These are phyloP conservation scores for Lachnellula suecica DNA, from an alignment of 2,329 filamentous ascomycete genomes.

Conservation along the genomic window DNA sequence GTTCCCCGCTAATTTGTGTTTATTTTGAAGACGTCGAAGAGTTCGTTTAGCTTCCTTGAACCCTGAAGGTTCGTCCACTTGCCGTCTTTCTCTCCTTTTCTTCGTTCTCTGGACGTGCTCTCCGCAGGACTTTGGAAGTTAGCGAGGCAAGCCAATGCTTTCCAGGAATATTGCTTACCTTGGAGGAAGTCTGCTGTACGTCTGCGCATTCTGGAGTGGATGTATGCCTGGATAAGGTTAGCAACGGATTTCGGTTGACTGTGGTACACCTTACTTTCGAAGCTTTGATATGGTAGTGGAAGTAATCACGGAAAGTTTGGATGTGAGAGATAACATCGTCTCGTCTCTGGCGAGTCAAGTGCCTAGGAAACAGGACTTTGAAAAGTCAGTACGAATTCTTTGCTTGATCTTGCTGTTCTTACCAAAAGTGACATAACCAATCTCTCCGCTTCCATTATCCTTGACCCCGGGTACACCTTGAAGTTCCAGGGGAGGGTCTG, in stretches of 20 bases:
- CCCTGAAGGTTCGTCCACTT: slow-evolving; percentile 85
- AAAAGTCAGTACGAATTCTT: slow-evolving; percentile 13
- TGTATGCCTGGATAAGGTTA: slow-evolving; percentile 67
- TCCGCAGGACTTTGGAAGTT: slow-evolving; percentile 73
- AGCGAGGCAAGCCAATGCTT: slow-evolving; percentile 25
- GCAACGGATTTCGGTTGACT: background rate
- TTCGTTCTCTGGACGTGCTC: slow-evolving; percentile 91
- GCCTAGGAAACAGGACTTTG: slow-evolving; percentile 91
- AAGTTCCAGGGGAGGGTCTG: slow-evolving; percentile 89
- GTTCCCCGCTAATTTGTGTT: background rate
- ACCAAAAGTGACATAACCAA: slow-evolving; percentile 99
- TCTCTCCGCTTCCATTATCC: slow-evolving; percentile 74
- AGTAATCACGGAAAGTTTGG: slow-evolving; percentile 99
- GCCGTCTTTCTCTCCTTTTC: slow-evolving; percentile 98
- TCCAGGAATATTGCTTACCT: slow-evolving; percentile 54
- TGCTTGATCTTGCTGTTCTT: slow-evolving; percentile 28
- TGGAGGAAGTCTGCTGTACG: slow-evolving; percentile 98
- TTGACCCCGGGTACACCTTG: slow-evolving; percentile 83
- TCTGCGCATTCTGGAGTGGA: slow-evolving; percentile 96
- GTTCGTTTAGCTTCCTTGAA: slow-evolving; percentile 30
- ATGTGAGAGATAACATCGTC: slow-evolving; percentile 98
- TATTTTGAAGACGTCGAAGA: slow-evolving; percentile 2
- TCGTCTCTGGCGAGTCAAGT: slow-evolving; percentile 86
- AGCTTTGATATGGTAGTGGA: slow-evolving; percentile 99
- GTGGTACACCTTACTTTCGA: slow-evolving; percentile 72